Base-by-base conservation (phyloP, 371 early-diverging fungal genomes). In the Zopfochytrium polystomum region DNA sequence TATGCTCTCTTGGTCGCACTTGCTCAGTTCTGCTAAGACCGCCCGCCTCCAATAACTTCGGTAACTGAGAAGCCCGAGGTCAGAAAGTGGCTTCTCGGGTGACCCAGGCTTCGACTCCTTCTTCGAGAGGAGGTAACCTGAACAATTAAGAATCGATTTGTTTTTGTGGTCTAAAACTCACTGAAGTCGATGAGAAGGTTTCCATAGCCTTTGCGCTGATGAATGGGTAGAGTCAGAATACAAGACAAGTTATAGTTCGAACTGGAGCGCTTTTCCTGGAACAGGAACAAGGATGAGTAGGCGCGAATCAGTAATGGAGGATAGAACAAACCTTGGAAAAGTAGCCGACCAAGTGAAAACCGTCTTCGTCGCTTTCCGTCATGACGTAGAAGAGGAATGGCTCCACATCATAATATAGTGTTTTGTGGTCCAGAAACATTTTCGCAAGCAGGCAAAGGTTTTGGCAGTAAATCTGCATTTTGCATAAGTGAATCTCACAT, bases 241-340 rank as follows among this genome's bases (percentile, higher is more conserved):
- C 99, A 99, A 1, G 99, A 96, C n/a, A 99, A 82, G 72, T 99
- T 99, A 79, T 98, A 99, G 56, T 93, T 89, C 62, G 93, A 91
- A 6, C 90, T 76, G 5, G 94, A 92, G 66, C 92, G 92, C 75
- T 97, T 98, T 69, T 99, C 99, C 77, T 69, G 32, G 4, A 32
- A 1, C 38, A 34, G n/a, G 7, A 25, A 55, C 11, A 22, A 53
- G 7, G 6, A 34, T 6, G 25, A 49, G 52, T 25, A 32, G 22
- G 26, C n/a, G n/a, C n/a, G n/a, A n/a, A n/a, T n/a, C n/a, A n/a
- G n/a, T n/a, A n/a, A n/a, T n/a, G n/a, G n/a, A n/a, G n/a, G n/a
- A n/a, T 22, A 48, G n/a, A 22, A 0, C 20, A 20, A 34, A 71
- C 86, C 72, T 99, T 99, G 52, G 93, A 93, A 74, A 99, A 99